These are phyloP conservation scores for Suhomyces panamericanus DNA, from an alignment of 1,139 yeast genomes.

Conservation along the genomic window DNA sequence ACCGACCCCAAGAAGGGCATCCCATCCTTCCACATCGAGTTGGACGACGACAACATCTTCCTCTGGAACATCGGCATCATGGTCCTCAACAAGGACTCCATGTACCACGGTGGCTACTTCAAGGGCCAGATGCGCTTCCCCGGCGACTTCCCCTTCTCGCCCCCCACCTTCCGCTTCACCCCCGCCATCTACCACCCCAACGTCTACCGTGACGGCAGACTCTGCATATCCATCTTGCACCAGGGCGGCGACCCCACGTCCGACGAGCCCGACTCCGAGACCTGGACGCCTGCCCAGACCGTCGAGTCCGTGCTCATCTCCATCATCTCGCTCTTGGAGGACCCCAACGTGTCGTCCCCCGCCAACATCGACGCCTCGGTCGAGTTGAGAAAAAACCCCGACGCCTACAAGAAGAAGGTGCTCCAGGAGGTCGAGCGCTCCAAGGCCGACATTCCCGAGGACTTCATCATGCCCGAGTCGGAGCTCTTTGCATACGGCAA, in stretches of 20 bases:
- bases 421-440: constrained; percentile 81
- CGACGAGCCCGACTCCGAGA: constrained; percentile 89
- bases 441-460: constrained; percentile 81
- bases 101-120: constrained; percentile 94
- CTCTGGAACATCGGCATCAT: constrained; percentile 92
- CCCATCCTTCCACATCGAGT: constrained; percentile 85
- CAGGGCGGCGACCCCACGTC: constrained; percentile 86
- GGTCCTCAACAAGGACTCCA: constrained; percentile 86
- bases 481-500: constrained; percentile 61
- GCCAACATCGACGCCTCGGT: constrained; percentile 97
- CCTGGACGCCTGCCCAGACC: constrained; percentile 96
- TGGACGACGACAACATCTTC: constrained; percentile 88
- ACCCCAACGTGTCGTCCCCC: constrained; percentile 90
- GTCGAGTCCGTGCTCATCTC: constrained; percentile 89
- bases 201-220: constrained; percentile 88
- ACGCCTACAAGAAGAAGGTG: constrained; percentile 76
- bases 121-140: constrained; percentile 95
- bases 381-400: constrained; percentile 82
- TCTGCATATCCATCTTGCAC: constrained; percentile 90
- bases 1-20: constrained; percentile 91
- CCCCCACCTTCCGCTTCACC: constrained; percentile 91
- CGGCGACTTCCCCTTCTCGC: constrained; percentile 83
- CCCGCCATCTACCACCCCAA: constrained; percentile 95
- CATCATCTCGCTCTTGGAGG: constrained; percentile 85
- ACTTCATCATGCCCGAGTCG: constrained; percentile 74